These are phyloP conservation scores for Daldinia sp. DNA, from an alignment of 2,329 filamentous ascomycete genomes.

Conservation along the genomic window DNA sequence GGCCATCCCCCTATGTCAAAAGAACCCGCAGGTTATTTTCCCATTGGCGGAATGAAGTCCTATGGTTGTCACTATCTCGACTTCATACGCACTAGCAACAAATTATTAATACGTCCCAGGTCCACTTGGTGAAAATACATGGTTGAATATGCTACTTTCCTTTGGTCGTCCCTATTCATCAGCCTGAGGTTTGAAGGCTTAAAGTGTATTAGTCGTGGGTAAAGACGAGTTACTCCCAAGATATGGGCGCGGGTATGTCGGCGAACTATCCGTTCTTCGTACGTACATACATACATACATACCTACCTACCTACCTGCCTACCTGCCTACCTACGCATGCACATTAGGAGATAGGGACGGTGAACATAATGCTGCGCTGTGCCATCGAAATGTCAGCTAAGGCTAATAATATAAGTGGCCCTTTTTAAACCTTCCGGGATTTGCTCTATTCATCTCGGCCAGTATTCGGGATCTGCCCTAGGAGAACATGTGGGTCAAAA, in stretches of 20 bases:
- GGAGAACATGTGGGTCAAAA: conserved; percentile 14
- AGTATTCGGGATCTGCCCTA: conserved; percentile 27
- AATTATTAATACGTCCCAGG: conserved; percentile 10
- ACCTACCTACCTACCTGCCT: not conserved
- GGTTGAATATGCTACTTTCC: conserved; percentile 1
- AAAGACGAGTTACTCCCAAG: conserved; percentile 5
- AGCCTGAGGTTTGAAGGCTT: not conserved
- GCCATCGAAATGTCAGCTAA: conserved; percentile 25
- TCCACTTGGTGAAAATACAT: conserved; percentile 13
- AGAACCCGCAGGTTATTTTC: conserved; percentile 3
- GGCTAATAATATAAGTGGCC: conserved; percentile 32
- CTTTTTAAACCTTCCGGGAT: conserved; percentile 20
- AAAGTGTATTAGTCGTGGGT: not conserved
- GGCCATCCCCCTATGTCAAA: conserved; percentile 14
- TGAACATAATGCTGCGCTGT: conserved; percentile 30
- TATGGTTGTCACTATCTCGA: conserved; percentile 7
- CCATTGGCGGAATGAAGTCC: conserved; percentile 35
- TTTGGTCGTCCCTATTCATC: conserved; percentile 2
- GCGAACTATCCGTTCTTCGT: conserved; percentile 17
- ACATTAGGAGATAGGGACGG: conserved; percentile 1
- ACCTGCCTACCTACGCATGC: not conserved
- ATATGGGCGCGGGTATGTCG: conserved; percentile 23
- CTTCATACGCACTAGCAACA: conserved; percentile 10
- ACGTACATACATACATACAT: conserved; percentile 5
- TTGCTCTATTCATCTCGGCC: conserved; percentile 21